Conservation (phyloP, 2,329 filamentous ascomycete species). For the Teratosphaeria zuluensis region DNA sequence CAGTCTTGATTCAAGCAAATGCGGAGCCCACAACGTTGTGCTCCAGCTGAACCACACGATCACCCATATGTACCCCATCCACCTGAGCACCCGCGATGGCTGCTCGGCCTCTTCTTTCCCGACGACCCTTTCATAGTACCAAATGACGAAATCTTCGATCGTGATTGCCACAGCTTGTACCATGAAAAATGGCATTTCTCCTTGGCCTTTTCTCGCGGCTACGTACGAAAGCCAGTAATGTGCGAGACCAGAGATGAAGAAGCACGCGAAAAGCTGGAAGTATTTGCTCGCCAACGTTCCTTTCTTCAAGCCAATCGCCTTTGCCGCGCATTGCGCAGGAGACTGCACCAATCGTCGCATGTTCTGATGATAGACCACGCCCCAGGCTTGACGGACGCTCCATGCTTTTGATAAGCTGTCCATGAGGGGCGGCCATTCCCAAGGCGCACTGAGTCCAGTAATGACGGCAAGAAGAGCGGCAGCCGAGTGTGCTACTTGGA, state of each 20-base stretch:
- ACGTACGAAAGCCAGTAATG: neutral
- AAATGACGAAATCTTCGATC: neutral
- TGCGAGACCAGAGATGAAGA: neutral
- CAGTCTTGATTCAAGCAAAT: neutral
- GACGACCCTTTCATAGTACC: neutral
- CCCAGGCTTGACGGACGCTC: neutral
- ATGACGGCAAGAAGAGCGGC: neutral
- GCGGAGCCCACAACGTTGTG: neutral
- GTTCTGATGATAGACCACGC: neutral
- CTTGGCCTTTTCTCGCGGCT: neutral
- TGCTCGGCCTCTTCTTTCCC: neutral
- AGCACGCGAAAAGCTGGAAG: neutral
- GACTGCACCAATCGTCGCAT: neutral
- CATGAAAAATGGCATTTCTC: neutral
- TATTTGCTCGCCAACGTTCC: neutral
- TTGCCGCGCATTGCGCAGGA: neutral
- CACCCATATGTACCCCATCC: neutral
- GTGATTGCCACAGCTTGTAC: neutral
- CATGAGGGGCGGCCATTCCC: neutral
- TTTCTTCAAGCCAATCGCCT: neutral
- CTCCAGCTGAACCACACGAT: neutral
- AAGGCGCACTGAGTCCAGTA: neutral
- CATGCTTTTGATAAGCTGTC: neutral
- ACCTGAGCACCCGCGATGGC: neutral
- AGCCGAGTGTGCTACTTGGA: neutral